Conservation (phyloP, 306 rosid genomes). For the Arachis hypogaea region DNA sequence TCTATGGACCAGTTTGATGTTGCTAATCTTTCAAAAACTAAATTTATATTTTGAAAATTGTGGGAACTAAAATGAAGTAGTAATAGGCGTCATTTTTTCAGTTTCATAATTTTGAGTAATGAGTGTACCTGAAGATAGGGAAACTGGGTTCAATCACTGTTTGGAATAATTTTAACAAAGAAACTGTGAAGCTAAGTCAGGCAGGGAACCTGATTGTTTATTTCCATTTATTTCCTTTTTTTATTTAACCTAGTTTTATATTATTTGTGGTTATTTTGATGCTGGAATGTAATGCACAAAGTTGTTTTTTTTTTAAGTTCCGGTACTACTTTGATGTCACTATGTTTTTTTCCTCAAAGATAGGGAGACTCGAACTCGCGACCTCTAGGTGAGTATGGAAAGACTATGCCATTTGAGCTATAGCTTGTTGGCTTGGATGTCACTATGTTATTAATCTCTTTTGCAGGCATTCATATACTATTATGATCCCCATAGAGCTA, state of each 20-base stretch:
- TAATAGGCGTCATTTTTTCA: too few species aligned
- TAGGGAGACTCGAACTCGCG: too few species aligned
- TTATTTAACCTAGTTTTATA: neutral
- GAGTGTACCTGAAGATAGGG: neutral
- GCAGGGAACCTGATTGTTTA: neutral
- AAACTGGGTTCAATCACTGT: neutral
- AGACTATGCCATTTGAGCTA: too few species aligned
- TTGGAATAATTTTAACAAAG: neutral
- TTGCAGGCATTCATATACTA: constrained; percentile 89
- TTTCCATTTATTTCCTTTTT: neutral
- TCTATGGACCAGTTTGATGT: neutral
- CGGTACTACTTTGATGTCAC: constrained; percentile 31
- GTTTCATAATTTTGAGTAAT: constrained; percentile 8
- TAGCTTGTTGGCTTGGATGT: too few species aligned
- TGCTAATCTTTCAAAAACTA: neutral
- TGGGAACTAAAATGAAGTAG: neutral
- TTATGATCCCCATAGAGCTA: constrained; percentile 85
- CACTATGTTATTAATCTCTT: constrained; percentile 14
- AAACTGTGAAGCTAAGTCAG: neutral
- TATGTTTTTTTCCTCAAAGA: neutral
- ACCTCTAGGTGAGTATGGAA: too few species aligned
- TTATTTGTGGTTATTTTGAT: constrained; percentile 16
- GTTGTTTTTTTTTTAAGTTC: neutral
- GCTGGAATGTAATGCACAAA: constrained; percentile 25
- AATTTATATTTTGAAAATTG: neutral